phyloP scores from a whole-genome alignment of 768 basidiomycete genomes.

The Calocybe gangraenosa region DNA sequence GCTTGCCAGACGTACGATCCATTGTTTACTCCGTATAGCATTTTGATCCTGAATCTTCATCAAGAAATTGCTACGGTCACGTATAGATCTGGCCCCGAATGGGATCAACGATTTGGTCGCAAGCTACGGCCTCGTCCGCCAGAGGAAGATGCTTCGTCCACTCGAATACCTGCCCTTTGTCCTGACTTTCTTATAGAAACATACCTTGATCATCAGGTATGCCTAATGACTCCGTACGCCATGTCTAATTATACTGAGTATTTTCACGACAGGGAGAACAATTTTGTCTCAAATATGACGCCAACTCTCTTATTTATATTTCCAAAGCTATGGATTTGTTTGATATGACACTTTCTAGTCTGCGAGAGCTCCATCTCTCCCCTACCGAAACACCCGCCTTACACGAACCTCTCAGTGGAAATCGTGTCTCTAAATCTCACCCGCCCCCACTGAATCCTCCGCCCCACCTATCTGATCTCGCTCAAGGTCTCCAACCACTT shows the following conservation, averaged over 20 bases:
- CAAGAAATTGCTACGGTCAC: slow-evolving; percentile 98
- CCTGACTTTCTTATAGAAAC: slow-evolving; percentile 99
- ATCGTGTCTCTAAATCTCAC: slow-evolving; percentile 51
- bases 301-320: slow-evolving; percentile 97
- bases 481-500: slow-evolving; percentile 73
- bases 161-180: slow-evolving; percentile 72
- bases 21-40: not conserved
- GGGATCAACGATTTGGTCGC: slow-evolving; percentile 97
- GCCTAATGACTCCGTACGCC: slow-evolving; percentile 51
- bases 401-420: slow-evolving; percentile 20
- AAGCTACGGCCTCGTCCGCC: slow-evolving; percentile 48
- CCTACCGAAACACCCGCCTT: slow-evolving; percentile 17
- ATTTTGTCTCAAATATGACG: slow-evolving; percentile 98
- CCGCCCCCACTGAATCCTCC: slow-evolving; percentile 71
- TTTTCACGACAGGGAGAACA: slow-evolving; percentile 66
- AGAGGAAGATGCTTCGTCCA: slow-evolving; percentile 24
- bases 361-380: slow-evolving; percentile 62
- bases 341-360: slow-evolving; percentile 81
- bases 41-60: not conserved
- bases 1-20: slow-evolving; percentile 77
- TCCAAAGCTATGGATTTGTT: slow-evolving; percentile 99
- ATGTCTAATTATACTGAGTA: slow-evolving; percentile 18
- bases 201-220: slow-evolving; percentile 93
- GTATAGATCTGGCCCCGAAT: slow-evolving; percentile 97
- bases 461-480: slow-evolving; percentile 71